Conservation (phyloP, 1,284 basidiomycete genomes). For the Peniophora sp. region DNA sequence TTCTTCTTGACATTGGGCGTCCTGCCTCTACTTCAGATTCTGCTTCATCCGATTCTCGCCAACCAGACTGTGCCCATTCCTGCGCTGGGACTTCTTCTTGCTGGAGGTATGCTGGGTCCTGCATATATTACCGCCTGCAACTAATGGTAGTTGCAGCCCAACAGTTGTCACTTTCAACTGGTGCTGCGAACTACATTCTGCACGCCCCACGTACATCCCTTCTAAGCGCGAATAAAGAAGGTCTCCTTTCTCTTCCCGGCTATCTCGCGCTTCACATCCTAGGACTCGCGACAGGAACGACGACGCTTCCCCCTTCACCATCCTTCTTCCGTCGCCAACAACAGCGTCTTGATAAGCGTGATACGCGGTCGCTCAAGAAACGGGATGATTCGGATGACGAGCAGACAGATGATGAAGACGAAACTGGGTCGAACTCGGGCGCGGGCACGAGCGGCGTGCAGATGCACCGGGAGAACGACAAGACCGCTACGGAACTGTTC, state of each 20-base stretch:
- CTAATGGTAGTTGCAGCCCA: constrained; percentile 46
- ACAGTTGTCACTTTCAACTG: constrained; percentile 52
- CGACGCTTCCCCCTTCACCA: constrained; percentile 74
- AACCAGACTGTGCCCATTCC: constrained; percentile 43
- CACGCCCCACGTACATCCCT: constrained; percentile 48
- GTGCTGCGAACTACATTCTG: constrained; percentile 61
- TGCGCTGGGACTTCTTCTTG: constrained; percentile 57
- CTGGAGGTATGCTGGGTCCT: constrained; percentile 40
- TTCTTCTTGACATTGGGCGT: constrained; percentile 93
- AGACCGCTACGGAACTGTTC: constrained; percentile 68
- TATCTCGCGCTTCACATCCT: constrained; percentile 88
- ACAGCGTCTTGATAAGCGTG: constrained; percentile 10
- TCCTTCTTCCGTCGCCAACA: constrained; percentile 56
- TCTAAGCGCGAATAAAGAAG: constrained; percentile 88
- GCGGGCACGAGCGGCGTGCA: background rate
- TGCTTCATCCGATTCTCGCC: constrained; percentile 59
- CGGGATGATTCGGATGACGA: constrained; percentile 4
- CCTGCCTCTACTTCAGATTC: constrained; percentile 69
- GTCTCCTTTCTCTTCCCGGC: constrained; percentile 74
- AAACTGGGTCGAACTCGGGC: constrained; percentile 13
- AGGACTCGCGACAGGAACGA: constrained; percentile 76
- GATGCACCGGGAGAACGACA: constrained; percentile 47
- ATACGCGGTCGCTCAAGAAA: background rate
- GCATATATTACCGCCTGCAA: constrained; percentile 1
- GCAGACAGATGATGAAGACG: background rate